Conservation (phyloP, 2,329 filamentous ascomycete species). For the Cercospora janseana region DNA sequence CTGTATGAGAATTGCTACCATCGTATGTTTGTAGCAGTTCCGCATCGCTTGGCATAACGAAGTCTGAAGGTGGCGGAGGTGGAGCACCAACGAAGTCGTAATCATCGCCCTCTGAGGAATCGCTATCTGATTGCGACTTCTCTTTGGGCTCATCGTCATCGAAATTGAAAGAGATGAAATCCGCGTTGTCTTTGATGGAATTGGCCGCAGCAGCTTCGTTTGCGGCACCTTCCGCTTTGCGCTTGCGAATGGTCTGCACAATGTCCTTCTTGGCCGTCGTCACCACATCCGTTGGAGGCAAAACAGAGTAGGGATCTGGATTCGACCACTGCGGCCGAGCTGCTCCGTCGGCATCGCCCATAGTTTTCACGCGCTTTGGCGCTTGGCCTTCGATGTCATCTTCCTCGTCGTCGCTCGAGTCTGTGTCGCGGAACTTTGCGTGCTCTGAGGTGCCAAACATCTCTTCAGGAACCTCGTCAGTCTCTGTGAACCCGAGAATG, state of each 20-base stretch:
- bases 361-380: conserved; percentile 35
- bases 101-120: conserved; percentile 41
- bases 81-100: conserved; percentile 28
- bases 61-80: conserved; percentile 19
- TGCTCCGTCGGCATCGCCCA: conserved; percentile 33
- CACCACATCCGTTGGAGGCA: conserved; percentile 74
- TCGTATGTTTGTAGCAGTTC: conserved; percentile 23
- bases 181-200: conserved; percentile 54
- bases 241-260: conserved; percentile 87
- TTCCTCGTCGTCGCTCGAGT: conserved; percentile 41
- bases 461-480: conserved; percentile 47
- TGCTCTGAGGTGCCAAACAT: conserved; percentile 45
- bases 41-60: conserved; percentile 29
- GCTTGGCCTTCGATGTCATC: conserved; percentile 32
- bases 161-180: conserved; percentile 77
- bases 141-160: conserved; percentile 31
- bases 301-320: conserved; percentile 84
- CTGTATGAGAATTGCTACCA: conserved; percentile 28
- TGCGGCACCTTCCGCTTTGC: conserved; percentile 63
- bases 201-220: conserved; percentile 48
- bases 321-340: conserved; percentile 82
- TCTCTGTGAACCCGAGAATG: conserved; percentile 41
- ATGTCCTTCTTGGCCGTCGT: conserved; percentile 78
- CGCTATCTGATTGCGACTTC: conserved; percentile 26
- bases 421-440: conserved; percentile 45